phyloP scores from a whole-genome alignment of 352 stramenopile genomes.

The Pythium aristosporum region DNA sequence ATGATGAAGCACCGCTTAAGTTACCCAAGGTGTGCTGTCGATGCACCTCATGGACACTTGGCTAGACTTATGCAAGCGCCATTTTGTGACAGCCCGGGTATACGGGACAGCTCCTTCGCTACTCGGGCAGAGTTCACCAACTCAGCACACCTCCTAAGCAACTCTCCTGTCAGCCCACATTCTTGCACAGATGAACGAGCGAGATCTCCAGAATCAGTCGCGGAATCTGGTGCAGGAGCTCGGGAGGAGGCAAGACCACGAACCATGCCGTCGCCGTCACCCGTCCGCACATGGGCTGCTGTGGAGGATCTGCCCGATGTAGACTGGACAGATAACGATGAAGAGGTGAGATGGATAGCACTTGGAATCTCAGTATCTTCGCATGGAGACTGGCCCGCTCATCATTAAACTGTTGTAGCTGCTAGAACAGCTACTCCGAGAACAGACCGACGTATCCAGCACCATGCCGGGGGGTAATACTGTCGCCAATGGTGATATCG shows the following conservation, averaged over 20 bases:
- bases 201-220: background rate
- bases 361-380: background rate
- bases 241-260: background rate
- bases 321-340: conserved; percentile 57
- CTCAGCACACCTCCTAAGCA: background rate
- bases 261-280: background rate
- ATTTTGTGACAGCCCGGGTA: background rate
- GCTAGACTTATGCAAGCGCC: background rate
- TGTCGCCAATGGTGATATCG: background rate
- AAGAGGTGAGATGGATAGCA: conserved; percentile 31
- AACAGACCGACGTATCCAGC: background rate
- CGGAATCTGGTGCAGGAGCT: background rate
- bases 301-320: conserved; percentile 34
- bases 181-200: background rate
- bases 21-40: background rate
- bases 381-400: background rate
- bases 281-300: background rate
- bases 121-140: background rate
- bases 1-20: conserved; percentile 9
- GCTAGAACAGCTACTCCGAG: conserved; percentile 4
- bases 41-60: background rate
- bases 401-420: background rate
- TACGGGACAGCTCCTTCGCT: background rate
- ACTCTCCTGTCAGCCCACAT: background rate
- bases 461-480: background rate